Conservation (phyloP, 2,329 filamentous ascomycete genomes). For the Dactylonectria macrodidyma region DNA sequence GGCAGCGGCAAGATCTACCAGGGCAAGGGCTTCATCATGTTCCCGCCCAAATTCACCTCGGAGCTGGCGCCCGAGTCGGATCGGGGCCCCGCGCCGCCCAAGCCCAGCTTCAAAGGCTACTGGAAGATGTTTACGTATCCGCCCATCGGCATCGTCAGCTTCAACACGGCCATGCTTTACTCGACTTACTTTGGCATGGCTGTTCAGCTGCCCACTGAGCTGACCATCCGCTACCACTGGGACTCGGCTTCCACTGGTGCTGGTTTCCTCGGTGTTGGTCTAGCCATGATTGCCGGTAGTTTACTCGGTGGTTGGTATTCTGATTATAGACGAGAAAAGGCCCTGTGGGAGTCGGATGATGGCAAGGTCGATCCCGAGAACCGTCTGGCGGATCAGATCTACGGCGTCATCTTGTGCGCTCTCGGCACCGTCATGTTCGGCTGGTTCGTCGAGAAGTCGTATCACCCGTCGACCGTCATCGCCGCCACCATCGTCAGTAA, state of each 20-base stretch:
- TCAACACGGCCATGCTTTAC: conserved; percentile 53
- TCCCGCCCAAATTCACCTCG: conserved; percentile 43
- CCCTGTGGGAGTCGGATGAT: conserved; percentile 29
- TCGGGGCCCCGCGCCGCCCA: conserved; percentile 48
- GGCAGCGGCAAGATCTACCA: conserved; percentile 56
- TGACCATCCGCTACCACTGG: conserved; percentile 53
- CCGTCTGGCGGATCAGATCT: conserved; percentile 57
- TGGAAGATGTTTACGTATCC: conserved; percentile 51
- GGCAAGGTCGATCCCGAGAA: conserved; percentile 53
- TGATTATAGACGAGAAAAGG: conserved; percentile 51
- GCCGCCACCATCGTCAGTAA: conserved; percentile 50
- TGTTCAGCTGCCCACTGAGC: conserved; percentile 48
- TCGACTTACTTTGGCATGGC: conserved; percentile 52
- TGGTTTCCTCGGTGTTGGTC: conserved; percentile 52
- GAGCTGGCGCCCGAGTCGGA: conserved; percentile 41
- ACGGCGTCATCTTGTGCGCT: conserved; percentile 55
- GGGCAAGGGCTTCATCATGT: conserved; percentile 35
- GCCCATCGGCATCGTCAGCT: conserved; percentile 51
- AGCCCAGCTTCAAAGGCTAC: conserved; percentile 48
- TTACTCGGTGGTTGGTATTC: conserved; percentile 56
- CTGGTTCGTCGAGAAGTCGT: conserved; percentile 53
- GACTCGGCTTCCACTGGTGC: conserved; percentile 52
- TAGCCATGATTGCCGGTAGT: conserved; percentile 51
- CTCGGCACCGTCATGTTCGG: conserved; percentile 58
- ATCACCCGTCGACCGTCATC: conserved; percentile 50